These are phyloP conservation scores for Aspergillus sp. DNA, from an alignment of 2,329 filamentous ascomycete genomes.

Conservation along the genomic window DNA sequence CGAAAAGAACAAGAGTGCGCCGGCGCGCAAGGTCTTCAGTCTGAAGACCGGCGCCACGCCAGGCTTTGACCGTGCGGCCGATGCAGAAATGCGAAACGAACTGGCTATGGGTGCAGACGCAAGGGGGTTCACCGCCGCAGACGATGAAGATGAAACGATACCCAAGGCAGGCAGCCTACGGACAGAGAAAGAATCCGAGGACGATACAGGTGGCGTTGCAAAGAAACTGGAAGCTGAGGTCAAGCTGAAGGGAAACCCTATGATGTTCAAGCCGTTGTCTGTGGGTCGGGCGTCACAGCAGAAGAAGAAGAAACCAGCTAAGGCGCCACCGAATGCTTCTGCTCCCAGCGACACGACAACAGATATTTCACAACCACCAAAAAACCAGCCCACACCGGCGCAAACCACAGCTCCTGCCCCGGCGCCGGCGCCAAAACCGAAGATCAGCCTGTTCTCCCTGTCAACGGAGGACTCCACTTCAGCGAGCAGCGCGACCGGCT, in stretches of 20 bases:
- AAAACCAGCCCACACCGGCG: slow-evolving; percentile 7
- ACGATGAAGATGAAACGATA: slow-evolving; percentile 33
- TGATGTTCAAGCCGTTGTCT: slow-evolving; percentile 87
- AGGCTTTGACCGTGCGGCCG: slow-evolving; percentile 69
- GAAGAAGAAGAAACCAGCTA: slow-evolving; percentile 53
- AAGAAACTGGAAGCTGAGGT: slow-evolving; percentile 28
- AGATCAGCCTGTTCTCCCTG: slow-evolving; percentile 46
- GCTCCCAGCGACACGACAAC: slow-evolving; percentile 16
- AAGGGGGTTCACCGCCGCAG: slow-evolving; percentile 15
- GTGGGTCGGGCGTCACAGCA: slow-evolving; percentile 73
- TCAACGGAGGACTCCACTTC: slow-evolving; percentile 26
- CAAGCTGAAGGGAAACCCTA: slow-evolving; percentile 69
- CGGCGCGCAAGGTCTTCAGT: slow-evolving; percentile 61
- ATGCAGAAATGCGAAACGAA: slow-evolving; percentile 36
- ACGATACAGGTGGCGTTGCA: slow-evolving; percentile 9
- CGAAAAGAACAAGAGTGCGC: slow-evolving; percentile 30
- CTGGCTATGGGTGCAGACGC: slow-evolving; percentile 22
- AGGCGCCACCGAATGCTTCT: slow-evolving; percentile 24
- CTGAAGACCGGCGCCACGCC: slow-evolving; percentile 81
- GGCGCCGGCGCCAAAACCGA: slow-evolving; percentile 35
- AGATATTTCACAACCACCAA: slow-evolving; percentile 7
- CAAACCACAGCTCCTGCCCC: slow-evolving; percentile 1
- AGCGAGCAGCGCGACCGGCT: slow-evolving; percentile 4
- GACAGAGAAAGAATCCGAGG: slow-evolving; percentile 5
- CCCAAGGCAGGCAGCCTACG: slow-evolving; percentile 25